phyloP scores from a whole-genome alignment of 306 rosid genomes.

The Fagus crenata region DNA sequence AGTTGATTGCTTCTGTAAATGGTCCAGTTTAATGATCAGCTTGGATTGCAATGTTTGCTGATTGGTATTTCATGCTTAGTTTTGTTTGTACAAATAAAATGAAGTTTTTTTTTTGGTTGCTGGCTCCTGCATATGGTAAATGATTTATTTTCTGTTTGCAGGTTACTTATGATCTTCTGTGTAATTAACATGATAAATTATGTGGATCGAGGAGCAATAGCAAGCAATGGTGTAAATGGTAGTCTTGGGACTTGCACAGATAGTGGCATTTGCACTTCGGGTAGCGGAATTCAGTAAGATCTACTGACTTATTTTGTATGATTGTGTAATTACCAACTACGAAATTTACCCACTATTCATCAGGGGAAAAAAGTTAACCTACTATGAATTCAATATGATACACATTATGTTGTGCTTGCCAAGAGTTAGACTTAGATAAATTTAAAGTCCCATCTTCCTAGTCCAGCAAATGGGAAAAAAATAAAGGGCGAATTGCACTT shows the following conservation, averaged over 20 bases:
- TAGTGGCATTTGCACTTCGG: conserved; percentile 72
- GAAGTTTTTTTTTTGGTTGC: background rate
- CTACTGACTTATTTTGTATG: conserved; percentile 12
- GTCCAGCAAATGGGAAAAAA: background rate
- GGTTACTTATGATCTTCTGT: conserved; percentile 71
- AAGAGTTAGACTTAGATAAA: background rate
- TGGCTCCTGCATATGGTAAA: background rate
- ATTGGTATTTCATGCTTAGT: background rate
- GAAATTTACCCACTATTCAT: too few relatives aligned
- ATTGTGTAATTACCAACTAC: background rate
- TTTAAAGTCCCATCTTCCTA: background rate
- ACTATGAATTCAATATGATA: background rate
- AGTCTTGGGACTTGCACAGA: conserved; percentile 57
- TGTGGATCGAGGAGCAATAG: conserved; percentile 87
- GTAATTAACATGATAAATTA: conserved; percentile 67
- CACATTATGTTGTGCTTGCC: background rate
- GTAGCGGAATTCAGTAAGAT: conserved; percentile 87
- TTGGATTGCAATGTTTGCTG: conserved; percentile 6
- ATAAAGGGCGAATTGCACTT: too few relatives aligned
- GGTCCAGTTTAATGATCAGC: background rate
- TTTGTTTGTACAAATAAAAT: background rate
- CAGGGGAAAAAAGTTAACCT: too few relatives aligned
- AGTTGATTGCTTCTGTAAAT: background rate
- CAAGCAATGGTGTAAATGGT: conserved; percentile 92
- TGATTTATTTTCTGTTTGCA: conserved; percentile 24